phyloP scores from a whole-genome alignment of 495 filamentous ascomycete genomes.

The Trichoderma asperelloides region DNA sequence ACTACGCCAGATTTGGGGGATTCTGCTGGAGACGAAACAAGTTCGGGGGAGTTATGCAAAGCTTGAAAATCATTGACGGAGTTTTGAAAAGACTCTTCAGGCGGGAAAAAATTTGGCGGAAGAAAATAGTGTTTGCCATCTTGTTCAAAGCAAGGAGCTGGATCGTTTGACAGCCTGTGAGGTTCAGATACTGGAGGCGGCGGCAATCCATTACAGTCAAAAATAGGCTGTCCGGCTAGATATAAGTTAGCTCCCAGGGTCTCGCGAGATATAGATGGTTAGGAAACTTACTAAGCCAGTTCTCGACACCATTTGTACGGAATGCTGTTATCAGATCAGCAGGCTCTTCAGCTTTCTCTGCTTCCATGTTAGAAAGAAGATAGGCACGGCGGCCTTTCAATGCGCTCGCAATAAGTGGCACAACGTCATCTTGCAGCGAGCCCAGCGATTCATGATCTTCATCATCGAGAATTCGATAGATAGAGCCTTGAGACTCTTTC shows the following conservation, averaged over 20 bases:
- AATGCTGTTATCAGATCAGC: not conserved
- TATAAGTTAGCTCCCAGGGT: not conserved
- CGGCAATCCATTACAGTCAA: not conserved
- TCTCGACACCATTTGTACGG: not conserved
- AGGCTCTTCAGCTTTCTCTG: not conserved
- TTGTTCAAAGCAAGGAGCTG: not conserved
- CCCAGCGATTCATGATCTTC: conserved; percentile 6
- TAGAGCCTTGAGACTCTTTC: conserved; percentile 17
- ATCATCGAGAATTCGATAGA: conserved; percentile 17
- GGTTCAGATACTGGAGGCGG: not conserved
- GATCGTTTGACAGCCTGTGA: not conserved
- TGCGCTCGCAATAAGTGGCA: not conserved
- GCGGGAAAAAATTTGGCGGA: not conserved
- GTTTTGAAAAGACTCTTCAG: not conserved
- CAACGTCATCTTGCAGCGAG: not conserved
- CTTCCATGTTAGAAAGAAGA: not conserved
- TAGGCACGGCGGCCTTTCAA: not conserved
- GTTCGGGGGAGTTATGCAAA: not conserved
- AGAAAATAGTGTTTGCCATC: not conserved
- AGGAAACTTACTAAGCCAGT: not conserved
- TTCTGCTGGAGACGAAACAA: not conserved
- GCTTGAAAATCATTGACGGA: not conserved
- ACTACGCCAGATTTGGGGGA: not conserved
- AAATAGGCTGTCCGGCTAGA: not conserved
- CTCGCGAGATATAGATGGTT: not conserved